Evolutionary conservation across 2,329 filamentous ascomycete species (phyloP).

Genomic region (Escovopsis weberi): DNA sequence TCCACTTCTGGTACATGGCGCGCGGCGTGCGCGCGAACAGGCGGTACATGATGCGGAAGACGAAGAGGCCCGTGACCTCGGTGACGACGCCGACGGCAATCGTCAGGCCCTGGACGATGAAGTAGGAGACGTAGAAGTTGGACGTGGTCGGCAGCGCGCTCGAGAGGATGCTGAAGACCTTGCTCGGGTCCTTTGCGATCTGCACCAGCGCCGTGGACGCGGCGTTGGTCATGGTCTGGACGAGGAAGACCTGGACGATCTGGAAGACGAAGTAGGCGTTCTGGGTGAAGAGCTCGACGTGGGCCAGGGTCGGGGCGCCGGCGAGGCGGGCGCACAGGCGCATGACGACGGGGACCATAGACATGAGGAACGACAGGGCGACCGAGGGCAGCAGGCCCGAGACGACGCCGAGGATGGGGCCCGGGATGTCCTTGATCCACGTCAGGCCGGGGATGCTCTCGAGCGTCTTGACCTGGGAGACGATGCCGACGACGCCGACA

Average conservation of each 20-base stretch:
- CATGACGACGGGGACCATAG: conserved; percentile 57
- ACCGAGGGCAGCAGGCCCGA: conserved; percentile 72
- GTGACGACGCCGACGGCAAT: conserved; percentile 60
- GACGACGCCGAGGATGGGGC: conserved; percentile 57
- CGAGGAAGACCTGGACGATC: conserved; percentile 84
- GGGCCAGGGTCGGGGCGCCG: conserved; percentile 64
- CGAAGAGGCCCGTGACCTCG: conserved; percentile 49
- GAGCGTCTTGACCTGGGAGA: conserved; percentile 71
- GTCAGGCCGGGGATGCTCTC: conserved; percentile 50
- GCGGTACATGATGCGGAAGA: conserved; percentile 54
- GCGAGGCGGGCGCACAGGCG: conserved; percentile 57
- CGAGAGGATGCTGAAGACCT: conserved; percentile 51
- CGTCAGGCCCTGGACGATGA: conserved; percentile 70
- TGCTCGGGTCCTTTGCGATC: conserved; percentile 47
- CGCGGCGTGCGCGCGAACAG: conserved; percentile 63
- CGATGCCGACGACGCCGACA: conserved; percentile 64
- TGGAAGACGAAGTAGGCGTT: conserved; percentile 88
- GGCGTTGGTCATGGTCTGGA: conserved; percentile 68
- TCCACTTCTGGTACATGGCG: conserved; percentile 64
- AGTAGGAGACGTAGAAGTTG: conserved; percentile 89
- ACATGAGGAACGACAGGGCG: conserved; percentile 67
- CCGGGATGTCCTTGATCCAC: conserved; percentile 62
- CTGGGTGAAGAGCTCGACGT: conserved; percentile 77
- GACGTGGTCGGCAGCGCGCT: conserved; percentile 64
- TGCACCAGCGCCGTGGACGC: conserved; percentile 53